phyloP scores from a whole-genome alignment of 108 stramenopile genomes.

The Cyclotella atomus region DNA sequence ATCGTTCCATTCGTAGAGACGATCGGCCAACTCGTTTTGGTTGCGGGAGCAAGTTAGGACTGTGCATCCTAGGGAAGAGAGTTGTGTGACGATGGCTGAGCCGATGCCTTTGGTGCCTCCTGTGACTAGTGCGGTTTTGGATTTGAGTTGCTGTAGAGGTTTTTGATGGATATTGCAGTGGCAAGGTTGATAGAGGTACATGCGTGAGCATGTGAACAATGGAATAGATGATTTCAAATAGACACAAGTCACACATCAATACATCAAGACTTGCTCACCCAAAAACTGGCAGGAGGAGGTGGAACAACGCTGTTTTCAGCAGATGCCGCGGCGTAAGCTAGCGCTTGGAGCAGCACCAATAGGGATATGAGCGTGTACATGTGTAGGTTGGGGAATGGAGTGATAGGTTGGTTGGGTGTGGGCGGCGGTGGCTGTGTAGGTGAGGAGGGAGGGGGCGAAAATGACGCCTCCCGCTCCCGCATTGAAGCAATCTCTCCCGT shows the following conservation, averaged over 20 bases:
- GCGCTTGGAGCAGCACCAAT: neutral
- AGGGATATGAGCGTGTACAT: neutral
- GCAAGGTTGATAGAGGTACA: too few relatives aligned
- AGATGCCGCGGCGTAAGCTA: neutral
- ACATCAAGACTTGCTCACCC: conserved; percentile 35
- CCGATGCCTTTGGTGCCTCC: conserved; percentile 78
- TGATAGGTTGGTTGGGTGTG: too few relatives aligned
- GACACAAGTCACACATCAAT: too few relatives aligned
- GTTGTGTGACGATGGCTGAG: conserved; percentile 50
- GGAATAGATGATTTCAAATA: too few relatives aligned
- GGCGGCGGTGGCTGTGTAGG: too few relatives aligned
- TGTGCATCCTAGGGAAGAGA: conserved; percentile 44
- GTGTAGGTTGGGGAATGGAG: too few relatives aligned
- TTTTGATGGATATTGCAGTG: too few relatives aligned
- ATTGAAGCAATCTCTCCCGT: too few relatives aligned
- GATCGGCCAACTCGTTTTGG: conserved; percentile 59
- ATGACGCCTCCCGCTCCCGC: too few relatives aligned
- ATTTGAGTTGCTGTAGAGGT: conserved; percentile 42
- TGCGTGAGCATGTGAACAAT: too few relatives aligned
- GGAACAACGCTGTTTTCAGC: conserved; percentile 13
- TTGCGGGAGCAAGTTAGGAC: conserved; percentile 79
- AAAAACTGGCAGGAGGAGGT: conserved; percentile 45
- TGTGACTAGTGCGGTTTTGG: conserved; percentile 75
- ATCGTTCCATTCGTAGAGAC: conserved; percentile 67
- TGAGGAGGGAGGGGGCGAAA: too few relatives aligned